phyloP scores from a whole-genome alignment of 805 yeast species.

The Komagataella pseudopastoris region DNA sequence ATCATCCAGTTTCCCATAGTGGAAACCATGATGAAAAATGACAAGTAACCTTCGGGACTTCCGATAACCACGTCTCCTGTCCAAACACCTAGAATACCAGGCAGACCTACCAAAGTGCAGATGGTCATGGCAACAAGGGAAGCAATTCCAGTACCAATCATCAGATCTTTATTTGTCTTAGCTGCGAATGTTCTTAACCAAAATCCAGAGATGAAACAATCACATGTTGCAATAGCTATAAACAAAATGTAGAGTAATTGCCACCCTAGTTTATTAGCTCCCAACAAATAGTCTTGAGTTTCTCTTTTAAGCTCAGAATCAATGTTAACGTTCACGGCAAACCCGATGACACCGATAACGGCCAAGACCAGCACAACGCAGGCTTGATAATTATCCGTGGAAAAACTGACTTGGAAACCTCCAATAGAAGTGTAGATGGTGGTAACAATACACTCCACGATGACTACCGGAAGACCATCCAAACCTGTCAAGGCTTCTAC shows the following conservation, averaged over 20 bases:
- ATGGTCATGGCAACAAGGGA: slow-evolving; percentile 49
- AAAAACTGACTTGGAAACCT: slow-evolving; percentile 78
- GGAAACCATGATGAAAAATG: slow-evolving; percentile 59
- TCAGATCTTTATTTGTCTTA: slow-evolving; percentile 57
- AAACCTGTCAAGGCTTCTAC: slow-evolving; percentile 67
- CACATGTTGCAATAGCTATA: slow-evolving; percentile 83
- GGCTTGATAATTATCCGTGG: slow-evolving; percentile 85
- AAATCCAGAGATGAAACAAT: slow-evolving; percentile 81
- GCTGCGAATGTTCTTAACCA: slow-evolving; percentile 95
- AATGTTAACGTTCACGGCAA: slow-evolving; percentile 60
- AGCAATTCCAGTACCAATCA: slow-evolving; percentile 67
- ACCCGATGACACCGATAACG: slow-evolving; percentile 62
- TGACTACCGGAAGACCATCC: slow-evolving; percentile 66
- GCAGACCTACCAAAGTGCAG: slow-evolving; percentile 60
- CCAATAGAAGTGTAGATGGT: slow-evolving; percentile 80
- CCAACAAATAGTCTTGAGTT: slow-evolving; percentile 51
- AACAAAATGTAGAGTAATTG: slow-evolving; percentile 73
- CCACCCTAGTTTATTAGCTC: slow-evolving; percentile 71
- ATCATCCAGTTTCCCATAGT: slow-evolving; percentile 78
- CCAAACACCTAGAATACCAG: slow-evolving; percentile 90
- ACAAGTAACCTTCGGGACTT: slow-evolving; percentile 46
- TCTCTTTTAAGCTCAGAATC: slow-evolving; percentile 44
- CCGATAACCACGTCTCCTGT: slow-evolving; percentile 46
- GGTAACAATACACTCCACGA: slow-evolving; percentile 79
- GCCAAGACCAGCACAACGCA: slow-evolving; percentile 50